A percentile compares a stretch with the other conserved stretches of the same genome.
Evolutionary conservation across 108 stramenopile genomes (phyloP).

Genomic region (Cyclotella cryptica): DNA sequence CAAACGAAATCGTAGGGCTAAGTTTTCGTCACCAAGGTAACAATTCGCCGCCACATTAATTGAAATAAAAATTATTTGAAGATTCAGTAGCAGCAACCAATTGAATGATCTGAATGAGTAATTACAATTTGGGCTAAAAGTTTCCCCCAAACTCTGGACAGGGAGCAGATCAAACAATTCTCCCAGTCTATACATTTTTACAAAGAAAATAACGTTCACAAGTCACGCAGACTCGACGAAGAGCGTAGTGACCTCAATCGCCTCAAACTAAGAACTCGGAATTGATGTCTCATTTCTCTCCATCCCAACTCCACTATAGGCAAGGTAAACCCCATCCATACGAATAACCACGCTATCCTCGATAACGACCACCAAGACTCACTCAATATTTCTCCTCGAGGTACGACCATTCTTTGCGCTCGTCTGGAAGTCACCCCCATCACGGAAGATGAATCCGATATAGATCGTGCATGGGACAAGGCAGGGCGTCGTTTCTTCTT

Average conservation of each 20-base stretch:
- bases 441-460: neutral
- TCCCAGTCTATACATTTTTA: no score
- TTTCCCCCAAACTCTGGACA: neutral
- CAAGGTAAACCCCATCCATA: slow-evolving; percentile 23
- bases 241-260: neutral
- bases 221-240: slow-evolving; percentile 6
- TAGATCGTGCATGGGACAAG: slow-evolving; percentile 20
- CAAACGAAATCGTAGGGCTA: neutral
- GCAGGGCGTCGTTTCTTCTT: slow-evolving; percentile 20
- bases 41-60: no score
- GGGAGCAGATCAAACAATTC: neutral
- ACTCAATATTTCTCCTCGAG: neutral
- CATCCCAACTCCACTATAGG: slow-evolving; percentile 25
- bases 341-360: slow-evolving; percentile 3
- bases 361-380: slow-evolving; percentile 14
- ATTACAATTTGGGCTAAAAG: no score
- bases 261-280: slow-evolving; percentile 4
- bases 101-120: no score
- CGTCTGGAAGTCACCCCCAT: neutral
- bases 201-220: neutral
- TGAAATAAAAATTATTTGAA: no score
- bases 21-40: neutral
- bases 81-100: no score
- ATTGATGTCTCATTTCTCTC: slow-evolving; percentile 6
- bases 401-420: neutral